A percentile compares a stretch with the other conserved stretches of the same genome.
Evolutionary conservation across 768 basidiomycete genomes (phyloP).

Genomic region (Auricularia sp.): DNA sequence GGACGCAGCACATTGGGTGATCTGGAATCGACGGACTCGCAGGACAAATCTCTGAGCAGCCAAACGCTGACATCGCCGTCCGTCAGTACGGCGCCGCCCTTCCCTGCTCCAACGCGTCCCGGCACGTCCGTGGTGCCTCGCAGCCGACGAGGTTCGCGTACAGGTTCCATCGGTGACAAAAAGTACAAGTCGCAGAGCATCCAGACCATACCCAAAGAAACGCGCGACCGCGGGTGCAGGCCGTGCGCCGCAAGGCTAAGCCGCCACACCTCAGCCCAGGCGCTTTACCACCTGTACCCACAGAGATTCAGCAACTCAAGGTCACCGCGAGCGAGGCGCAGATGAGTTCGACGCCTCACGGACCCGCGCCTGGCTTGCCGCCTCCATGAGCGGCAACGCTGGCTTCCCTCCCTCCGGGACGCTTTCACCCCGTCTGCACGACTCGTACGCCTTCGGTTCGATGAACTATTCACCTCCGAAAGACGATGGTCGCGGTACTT

Average conservation of each 20-base stretch:
- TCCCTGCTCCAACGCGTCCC: constrained; percentile 14
- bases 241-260: constrained; percentile 19
- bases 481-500: not conserved
- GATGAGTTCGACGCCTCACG: not conserved
- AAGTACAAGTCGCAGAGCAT: constrained; percentile 59
- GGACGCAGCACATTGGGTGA: not conserved
- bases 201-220: constrained; percentile 54
- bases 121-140: constrained; percentile 22
- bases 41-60: not conserved
- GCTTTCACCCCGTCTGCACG: constrained; percentile 5
- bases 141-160: not conserved
- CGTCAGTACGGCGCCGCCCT: not conserved
- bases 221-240: constrained; percentile 52
- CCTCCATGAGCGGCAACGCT: not conserved
- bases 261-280: constrained; percentile 4
- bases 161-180: constrained; percentile 16
- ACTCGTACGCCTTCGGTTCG: constrained; percentile 5
- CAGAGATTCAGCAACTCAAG: constrained; percentile 4
- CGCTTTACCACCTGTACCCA: not conserved
- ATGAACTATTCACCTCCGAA: not conserved
- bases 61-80: not conserved
- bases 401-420: constrained; percentile 1
- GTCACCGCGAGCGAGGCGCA: not conserved
- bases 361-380: not conserved
- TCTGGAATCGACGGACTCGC: not conserved